A percentile compares a stretch with the other conserved stretches of the same genome.
These are phyloP conservation scores for Cryptosporidium viatorum DNA, from an alignment of 169 alveolate genomes.

Conservation along the genomic window DNA sequence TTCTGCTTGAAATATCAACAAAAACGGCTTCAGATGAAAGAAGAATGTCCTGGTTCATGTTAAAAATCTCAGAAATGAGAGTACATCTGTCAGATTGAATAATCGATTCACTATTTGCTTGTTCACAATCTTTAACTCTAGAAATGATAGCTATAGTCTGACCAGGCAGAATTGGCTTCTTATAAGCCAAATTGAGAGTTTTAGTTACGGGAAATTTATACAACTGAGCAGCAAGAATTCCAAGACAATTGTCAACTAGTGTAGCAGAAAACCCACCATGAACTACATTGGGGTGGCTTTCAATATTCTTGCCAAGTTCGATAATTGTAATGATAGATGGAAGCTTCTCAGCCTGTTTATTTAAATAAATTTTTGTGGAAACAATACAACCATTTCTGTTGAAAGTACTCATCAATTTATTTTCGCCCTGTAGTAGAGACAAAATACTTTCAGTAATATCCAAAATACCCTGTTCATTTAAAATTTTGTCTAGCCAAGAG, in stretches of 20 bases:
- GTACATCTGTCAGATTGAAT: conserved; percentile 40
- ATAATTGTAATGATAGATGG: conserved; percentile 18
- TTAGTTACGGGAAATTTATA: conserved; percentile 57
- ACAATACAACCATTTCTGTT: conserved; percentile 10
- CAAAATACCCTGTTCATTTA: background rate
- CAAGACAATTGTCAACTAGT: conserved; percentile 58
- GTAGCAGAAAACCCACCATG: conserved; percentile 75
- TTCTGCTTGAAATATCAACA: conserved; percentile 51
- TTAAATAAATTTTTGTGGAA: conserved; percentile 19
- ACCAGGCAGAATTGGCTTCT: conserved; percentile 49
- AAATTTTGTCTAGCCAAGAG: conserved; percentile 16
- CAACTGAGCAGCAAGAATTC: conserved; percentile 56
- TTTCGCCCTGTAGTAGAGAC: background rate
- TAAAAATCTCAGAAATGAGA: conserved; percentile 37
- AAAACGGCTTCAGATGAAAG: conserved; percentile 51
- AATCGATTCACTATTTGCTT: background rate
- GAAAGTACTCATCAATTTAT: conserved; percentile 24
- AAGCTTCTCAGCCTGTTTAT: background rate
- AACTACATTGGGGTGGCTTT: conserved; percentile 57
- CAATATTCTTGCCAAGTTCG: conserved; percentile 52
- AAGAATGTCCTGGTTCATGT: conserved; percentile 23
- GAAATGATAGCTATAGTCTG: conserved; percentile 34
- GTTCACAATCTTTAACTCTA: conserved; percentile 13
- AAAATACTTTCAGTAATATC: conserved; percentile 16
- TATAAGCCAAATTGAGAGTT: conserved; percentile 51